Evolutionary conservation across 768 basidiomycete species (phyloP).

Genomic region (Macrocybe gigantea): DNA sequence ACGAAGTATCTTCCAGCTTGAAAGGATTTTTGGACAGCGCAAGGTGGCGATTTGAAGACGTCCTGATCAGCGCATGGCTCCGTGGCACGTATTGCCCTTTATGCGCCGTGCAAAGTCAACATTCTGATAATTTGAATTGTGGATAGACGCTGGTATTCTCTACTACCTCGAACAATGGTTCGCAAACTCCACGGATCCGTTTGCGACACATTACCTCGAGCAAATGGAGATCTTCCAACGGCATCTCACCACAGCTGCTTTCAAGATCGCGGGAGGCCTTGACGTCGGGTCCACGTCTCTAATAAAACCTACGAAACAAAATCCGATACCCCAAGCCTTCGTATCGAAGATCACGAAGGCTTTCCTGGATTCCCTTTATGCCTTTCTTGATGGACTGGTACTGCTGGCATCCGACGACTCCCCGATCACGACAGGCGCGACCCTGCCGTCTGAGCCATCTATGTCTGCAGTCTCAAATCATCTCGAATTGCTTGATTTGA

Average conservation of each 20-base stretch:
- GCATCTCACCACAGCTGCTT: slow-evolving; percentile 67
- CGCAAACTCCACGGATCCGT: slow-evolving; percentile 52
- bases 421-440: slow-evolving; percentile 35
- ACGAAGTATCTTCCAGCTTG: slow-evolving; percentile 63
- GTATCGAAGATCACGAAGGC: slow-evolving; percentile 72
- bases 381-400: slow-evolving; percentile 81
- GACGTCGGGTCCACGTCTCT: slow-evolving; percentile 47
- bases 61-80: slow-evolving; percentile 74
- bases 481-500: slow-evolving; percentile 54
- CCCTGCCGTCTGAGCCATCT: slow-evolving; percentile 22
- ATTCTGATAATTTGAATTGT: neutral
- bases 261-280: slow-evolving; percentile 76
- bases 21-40: slow-evolving; percentile 74
- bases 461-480: slow-evolving; percentile 37
- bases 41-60: slow-evolving; percentile 85
- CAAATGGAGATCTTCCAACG: slow-evolving; percentile 79
- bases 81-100: slow-evolving; percentile 35
- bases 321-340: slow-evolving; percentile 57
- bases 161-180: slow-evolving; percentile 87
- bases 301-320: slow-evolving; percentile 51
- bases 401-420: slow-evolving; percentile 72
- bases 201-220: slow-evolving; percentile 69
- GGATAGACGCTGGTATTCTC: slow-evolving; percentile 73
- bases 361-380: slow-evolving; percentile 82
- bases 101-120: neutral